Evolutionary conservation across 2,329 filamentous ascomycete genomes (phyloP).

Genomic region (Fusarium aywerte): DNA sequence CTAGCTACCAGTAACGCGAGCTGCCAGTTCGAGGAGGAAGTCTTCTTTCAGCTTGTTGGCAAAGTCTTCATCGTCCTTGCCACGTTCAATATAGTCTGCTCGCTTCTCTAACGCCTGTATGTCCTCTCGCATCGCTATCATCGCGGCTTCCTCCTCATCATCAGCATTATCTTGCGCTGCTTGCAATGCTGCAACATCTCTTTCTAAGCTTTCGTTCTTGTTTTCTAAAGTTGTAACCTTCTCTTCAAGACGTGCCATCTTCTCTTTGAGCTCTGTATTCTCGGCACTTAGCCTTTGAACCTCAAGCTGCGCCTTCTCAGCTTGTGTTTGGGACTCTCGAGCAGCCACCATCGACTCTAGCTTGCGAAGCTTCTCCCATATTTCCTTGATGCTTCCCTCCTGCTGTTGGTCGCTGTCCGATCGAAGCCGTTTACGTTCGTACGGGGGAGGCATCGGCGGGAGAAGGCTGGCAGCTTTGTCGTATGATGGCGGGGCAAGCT

Average conservation of each 20-base stretch:
- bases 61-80: slow-evolving; percentile 1
- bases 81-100: neutral
- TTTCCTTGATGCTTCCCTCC: neutral
- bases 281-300: neutral
- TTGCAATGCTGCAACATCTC: neutral
- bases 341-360: neutral
- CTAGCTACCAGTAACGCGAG: neutral
- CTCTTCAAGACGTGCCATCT: neutral
- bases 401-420: neutral
- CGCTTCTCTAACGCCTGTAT: neutral
- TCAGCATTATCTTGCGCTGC: neutral
- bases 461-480: neutral
- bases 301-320: neutral
- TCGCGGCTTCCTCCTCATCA: neutral
- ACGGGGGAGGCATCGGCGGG: neutral
- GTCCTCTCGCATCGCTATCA: slow-evolving; percentile 7
- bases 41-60: slow-evolving; percentile 5
- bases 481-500: neutral
- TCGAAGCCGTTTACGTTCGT: slow-evolving; percentile 4
- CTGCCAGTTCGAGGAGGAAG: neutral
- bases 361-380: neutral
- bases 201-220: neutral
- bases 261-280: neutral
- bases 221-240: neutral
- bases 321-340: neutral